A percentile compares a stretch with the other conserved stretches of the same genome.
Conservation (phyloP, 306 rosid species). For the Carpinus viminea region DNA sequence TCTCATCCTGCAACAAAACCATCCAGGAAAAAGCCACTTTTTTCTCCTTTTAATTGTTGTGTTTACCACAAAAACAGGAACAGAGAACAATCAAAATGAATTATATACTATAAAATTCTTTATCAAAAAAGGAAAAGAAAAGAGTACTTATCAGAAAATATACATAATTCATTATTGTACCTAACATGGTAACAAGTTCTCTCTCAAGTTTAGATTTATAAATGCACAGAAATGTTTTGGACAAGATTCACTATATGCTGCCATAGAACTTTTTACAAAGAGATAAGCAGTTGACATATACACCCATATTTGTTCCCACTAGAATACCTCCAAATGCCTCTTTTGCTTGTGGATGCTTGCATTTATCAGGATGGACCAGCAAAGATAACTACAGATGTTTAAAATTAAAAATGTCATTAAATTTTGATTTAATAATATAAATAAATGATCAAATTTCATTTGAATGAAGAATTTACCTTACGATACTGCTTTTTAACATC, state of each 20-base stretch:
- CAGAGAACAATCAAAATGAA: not conserved
- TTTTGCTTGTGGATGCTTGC: slow-evolving; percentile 97
- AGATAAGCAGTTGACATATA: slow-evolving; percentile 4
- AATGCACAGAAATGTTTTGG: not conserved
- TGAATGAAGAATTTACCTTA: slow-evolving; percentile 56
- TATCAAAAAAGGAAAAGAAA: not conserved
- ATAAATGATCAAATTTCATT: slow-evolving; percentile 14
- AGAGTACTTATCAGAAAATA: not conserved
- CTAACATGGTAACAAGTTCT: not conserved
- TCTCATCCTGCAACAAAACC: not conserved
- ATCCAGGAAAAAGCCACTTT: not conserved
- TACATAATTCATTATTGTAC: not conserved
- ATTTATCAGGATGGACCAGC: slow-evolving; percentile 98
- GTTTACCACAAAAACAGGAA: not conserved
- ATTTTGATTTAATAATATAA: not conserved
- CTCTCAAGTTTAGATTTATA: not conserved
- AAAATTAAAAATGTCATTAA: slow-evolving; percentile 16
- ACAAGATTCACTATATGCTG: not conserved
- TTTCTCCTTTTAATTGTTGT: not conserved
- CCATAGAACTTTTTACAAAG: slow-evolving; percentile 14
- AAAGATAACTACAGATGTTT: slow-evolving; percentile 64
- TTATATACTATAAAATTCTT: not conserved
- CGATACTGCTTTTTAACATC: slow-evolving; percentile 91
- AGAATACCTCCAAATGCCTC: slow-evolving; percentile 92
- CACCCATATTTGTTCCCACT: not conserved